A percentile compares a stretch with the other conserved stretches of the same genome.
phyloP scores from a whole-genome alignment of 2,329 filamentous ascomycete genomes.

The Endothia cerciana region DNA sequence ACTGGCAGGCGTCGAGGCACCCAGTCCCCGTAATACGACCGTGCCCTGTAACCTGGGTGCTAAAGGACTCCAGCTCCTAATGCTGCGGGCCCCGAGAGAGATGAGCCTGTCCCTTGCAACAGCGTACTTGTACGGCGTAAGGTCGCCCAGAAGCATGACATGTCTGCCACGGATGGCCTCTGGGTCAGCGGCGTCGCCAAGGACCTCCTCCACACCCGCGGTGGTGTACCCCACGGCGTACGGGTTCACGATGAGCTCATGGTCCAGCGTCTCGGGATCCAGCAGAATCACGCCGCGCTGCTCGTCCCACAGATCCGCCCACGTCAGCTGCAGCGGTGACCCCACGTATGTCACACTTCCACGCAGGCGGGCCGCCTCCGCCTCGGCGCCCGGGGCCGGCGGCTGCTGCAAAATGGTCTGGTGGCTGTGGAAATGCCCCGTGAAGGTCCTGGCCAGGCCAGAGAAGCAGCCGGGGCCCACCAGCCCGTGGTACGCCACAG shows the following conservation, averaged over 20 bases:
- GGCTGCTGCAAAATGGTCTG: conserved; percentile 36
- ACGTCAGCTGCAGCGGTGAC: conserved; percentile 39
- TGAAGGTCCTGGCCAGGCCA: conserved; percentile 39
- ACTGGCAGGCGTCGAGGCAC: conserved; percentile 32
- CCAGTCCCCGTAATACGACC: conserved; percentile 22
- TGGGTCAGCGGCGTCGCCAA: conserved; percentile 30
- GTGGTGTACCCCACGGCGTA: conserved; percentile 36
- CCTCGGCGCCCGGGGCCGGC: not conserved
- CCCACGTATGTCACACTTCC: conserved; percentile 40
- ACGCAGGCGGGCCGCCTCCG: conserved; percentile 20
- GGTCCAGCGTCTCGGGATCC: conserved; percentile 37
- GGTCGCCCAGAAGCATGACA: conserved; percentile 38
- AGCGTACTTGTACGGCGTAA: conserved; percentile 35
- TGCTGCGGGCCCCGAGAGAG: conserved; percentile 35
- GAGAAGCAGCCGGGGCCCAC: conserved; percentile 36
- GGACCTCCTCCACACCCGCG: conserved; percentile 32
- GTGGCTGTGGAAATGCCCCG: conserved; percentile 40
- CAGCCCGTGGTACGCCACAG: conserved; percentile 35
- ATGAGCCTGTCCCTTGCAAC: conserved; percentile 36
- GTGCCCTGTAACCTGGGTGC: conserved; percentile 22
- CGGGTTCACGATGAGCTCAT: conserved; percentile 37
- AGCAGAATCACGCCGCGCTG: conserved; percentile 37
- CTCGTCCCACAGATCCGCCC: conserved; percentile 38
- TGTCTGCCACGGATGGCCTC: conserved; percentile 34
- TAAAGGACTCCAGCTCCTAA: conserved; percentile 35